Conservation (phyloP, 257 asterid genomes). For the Buddleja alternifolia region DNA sequence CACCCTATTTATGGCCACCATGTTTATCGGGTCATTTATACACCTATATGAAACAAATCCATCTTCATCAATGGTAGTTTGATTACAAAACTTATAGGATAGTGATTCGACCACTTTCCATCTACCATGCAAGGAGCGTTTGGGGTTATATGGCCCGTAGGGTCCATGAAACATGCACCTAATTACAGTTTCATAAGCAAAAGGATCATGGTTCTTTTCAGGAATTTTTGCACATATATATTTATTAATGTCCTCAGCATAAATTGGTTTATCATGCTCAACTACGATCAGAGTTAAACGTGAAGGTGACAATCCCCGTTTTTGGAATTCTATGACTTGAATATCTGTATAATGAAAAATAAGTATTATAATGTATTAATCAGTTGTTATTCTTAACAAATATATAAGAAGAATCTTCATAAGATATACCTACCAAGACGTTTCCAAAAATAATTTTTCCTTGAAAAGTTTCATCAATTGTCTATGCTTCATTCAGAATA, state of each 20-base stretch:
- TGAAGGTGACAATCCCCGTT: neutral
- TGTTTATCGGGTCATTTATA: neutral
- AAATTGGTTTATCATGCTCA: neutral
- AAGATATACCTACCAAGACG: neutral
- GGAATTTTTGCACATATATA: neutral
- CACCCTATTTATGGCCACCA: neutral
- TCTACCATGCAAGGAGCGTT: neutral
- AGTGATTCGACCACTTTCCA: neutral
- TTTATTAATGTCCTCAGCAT: neutral
- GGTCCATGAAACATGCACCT: slow-evolving; percentile 4
- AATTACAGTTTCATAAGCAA: neutral
- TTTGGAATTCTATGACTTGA: slow-evolving; percentile 7
- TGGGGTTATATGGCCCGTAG: neutral
- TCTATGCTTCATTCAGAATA: neutral
- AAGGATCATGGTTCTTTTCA: neutral
- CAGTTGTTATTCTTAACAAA: neutral
- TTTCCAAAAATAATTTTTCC: neutral
- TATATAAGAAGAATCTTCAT: neutral
- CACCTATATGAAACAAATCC: slow-evolving; percentile 4
- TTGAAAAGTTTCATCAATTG: neutral
- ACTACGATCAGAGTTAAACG: neutral
- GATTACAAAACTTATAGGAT: neutral
- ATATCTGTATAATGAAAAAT: neutral
- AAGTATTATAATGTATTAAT: neutral
- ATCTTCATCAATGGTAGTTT: slow-evolving; percentile 4